A percentile compares a stretch with the other conserved stretches of the same genome.
These are phyloP conservation scores for Suillus decipiens DNA, from an alignment of 768 basidiomycete species.

Conservation along the genomic window DNA sequence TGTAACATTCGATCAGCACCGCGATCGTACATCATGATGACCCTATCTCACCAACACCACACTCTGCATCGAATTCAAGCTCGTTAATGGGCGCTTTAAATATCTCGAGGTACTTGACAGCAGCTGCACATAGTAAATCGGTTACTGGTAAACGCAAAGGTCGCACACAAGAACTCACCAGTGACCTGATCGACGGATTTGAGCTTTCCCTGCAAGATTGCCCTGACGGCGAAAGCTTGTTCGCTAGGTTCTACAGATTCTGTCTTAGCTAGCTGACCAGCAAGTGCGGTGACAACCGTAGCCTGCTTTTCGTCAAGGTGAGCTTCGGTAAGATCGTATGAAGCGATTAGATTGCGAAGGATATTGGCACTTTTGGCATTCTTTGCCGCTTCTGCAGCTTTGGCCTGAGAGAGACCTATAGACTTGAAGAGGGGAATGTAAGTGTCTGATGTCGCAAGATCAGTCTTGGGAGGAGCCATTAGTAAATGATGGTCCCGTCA, in stretches of 20 bases:
- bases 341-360: constrained; percentile 69
- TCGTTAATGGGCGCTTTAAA: constrained; percentile 64
- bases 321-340: constrained; percentile 44
- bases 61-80: constrained; percentile 70
- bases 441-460: constrained; percentile 17
- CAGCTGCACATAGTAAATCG: constrained; percentile 30
- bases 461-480: constrained; percentile 7
- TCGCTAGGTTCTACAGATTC: constrained; percentile 50
- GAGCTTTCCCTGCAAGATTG: constrained; percentile 70
- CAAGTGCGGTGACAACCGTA: constrained; percentile 65
- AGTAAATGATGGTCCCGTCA: not conserved
- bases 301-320: constrained; percentile 80
- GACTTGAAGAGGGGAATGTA: constrained; percentile 59
- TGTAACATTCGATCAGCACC: constrained; percentile 32
- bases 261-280: constrained; percentile 60
- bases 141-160: constrained; percentile 4
- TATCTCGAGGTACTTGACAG: constrained; percentile 70
- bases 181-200: constrained; percentile 84
- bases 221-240: constrained; percentile 62
- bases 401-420: constrained; percentile 73
- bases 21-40: constrained; percentile 8
- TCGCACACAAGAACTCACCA: constrained; percentile 50
- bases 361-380: constrained; percentile 73
- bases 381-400: constrained; percentile 82
- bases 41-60: constrained; percentile 78